phyloP scores from a whole-genome alignment of 2,329 filamentous ascomycete genomes.

The Cordyceps tenuipes region DNA sequence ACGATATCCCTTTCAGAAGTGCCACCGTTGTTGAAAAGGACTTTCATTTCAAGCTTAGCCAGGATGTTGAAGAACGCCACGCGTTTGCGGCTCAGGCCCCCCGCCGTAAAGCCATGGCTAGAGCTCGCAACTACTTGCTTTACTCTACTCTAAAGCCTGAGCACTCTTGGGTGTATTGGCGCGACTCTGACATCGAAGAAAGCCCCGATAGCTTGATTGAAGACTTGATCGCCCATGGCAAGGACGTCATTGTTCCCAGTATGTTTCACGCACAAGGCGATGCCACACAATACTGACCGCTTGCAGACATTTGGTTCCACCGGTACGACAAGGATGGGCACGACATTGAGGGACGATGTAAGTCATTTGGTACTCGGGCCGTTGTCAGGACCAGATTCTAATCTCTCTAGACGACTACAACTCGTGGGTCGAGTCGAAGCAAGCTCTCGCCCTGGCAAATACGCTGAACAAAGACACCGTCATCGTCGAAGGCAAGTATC shows the following conservation, averaged over 20 bases:
- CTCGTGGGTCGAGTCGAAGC: slow-evolving; percentile 92
- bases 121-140: slow-evolving; percentile 86
- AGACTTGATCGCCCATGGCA: slow-evolving; percentile 90
- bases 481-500: slow-evolving; percentile 69
- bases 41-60: slow-evolving; percentile 67
- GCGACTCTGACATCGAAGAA: slow-evolving; percentile 93
- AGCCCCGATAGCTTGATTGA: slow-evolving; percentile 82
- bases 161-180: slow-evolving; percentile 98
- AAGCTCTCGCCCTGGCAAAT: slow-evolving; percentile 65
- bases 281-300: slow-evolving; percentile 18
- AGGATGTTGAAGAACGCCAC: slow-evolving; percentile 76
- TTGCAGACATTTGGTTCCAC: slow-evolving; percentile 90
- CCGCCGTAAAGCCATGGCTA: slow-evolving; percentile 81
- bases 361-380: slow-evolving; percentile 26
- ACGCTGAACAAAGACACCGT: slow-evolving; percentile 71
- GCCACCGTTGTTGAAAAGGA: slow-evolving; percentile 84
- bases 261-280: slow-evolving; percentile 31
- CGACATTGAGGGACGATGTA: slow-evolving; percentile 93
- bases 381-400: slow-evolving; percentile 15
- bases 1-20: slow-evolving; percentile 77
- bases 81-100: slow-evolving; percentile 82
- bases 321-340: slow-evolving; percentile 65
- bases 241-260: slow-evolving; percentile 92
- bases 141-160: slow-evolving; percentile 78
- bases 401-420: slow-evolving; percentile 79